These are phyloP conservation scores for Fusarium succisae DNA, from an alignment of 2,329 filamentous ascomycete genomes.

Conservation along the genomic window DNA sequence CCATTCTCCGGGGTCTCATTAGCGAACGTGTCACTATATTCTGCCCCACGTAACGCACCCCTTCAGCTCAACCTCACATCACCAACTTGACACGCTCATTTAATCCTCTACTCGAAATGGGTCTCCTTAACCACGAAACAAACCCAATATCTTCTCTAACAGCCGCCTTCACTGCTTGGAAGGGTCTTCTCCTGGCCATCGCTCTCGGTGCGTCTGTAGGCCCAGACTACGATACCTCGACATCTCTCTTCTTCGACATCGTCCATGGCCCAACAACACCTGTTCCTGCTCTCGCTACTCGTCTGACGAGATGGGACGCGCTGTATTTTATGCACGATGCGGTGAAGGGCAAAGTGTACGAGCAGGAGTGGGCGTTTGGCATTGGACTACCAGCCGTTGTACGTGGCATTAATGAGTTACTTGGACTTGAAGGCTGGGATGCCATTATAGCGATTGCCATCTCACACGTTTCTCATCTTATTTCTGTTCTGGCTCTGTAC, in stretches of 20 bases:
- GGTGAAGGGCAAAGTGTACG: conserved; percentile 72
- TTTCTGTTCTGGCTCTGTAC: conserved; percentile 79
- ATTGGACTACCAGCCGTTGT: conserved; percentile 56
- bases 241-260: conserved; percentile 56
- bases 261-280: conserved; percentile 47
- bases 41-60: conserved; percentile 15
- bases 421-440: conserved; percentile 44
- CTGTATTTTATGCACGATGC: conserved; percentile 77
- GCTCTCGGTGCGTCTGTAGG: conserved; percentile 61
- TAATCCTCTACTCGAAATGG: conserved; percentile 12
- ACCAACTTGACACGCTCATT: conserved; percentile 3
- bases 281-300: conserved; percentile 59
- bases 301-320: conserved; percentile 81
- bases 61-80: conserved; percentile 11
- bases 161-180: conserved; percentile 70
- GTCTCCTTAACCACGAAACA: conserved; percentile 18
- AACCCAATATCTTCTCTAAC: conserved; percentile 41
- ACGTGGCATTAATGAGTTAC: conserved; percentile 43
- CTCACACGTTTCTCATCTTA: conserved; percentile 78
- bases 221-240: conserved; percentile 83
- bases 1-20: background rate
- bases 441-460: conserved; percentile 70
- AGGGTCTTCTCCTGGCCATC: conserved; percentile 70
- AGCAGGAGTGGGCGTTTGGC: conserved; percentile 89
- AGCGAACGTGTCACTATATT: conserved; percentile 23